Percentiles rank a stretch among this genome's conserved stretches.
Conservation (phyloP, 1,284 basidiomycete species). For the Cryptococcus sp. region DNA sequence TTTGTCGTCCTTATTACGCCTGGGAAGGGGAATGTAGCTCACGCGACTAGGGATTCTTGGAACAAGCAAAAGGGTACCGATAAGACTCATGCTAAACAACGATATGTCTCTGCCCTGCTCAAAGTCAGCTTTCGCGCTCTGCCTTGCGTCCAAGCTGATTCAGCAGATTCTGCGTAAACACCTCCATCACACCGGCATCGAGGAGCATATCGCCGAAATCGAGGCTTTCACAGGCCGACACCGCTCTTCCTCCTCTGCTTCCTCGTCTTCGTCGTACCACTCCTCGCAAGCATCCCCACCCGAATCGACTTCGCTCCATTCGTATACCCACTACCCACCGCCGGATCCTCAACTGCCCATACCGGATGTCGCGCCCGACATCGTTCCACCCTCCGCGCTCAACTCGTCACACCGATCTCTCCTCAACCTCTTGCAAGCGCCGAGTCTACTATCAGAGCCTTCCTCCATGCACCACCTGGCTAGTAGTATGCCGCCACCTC, state of each 20-base stretch:
- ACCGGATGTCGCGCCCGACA: slow-evolving; percentile 39
- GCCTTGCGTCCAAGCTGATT: neutral
- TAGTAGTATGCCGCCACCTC: neutral
- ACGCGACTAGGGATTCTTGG: slow-evolving; percentile 79
- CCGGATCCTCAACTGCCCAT: slow-evolving; percentile 38
- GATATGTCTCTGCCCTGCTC: slow-evolving; percentile 80
- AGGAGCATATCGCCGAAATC: slow-evolving; percentile 72
- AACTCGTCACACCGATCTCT: slow-evolving; percentile 35
- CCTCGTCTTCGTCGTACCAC: slow-evolving; percentile 40
- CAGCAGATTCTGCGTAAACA: slow-evolving; percentile 71
- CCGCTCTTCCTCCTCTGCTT: slow-evolving; percentile 28
- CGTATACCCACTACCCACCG: slow-evolving; percentile 20
- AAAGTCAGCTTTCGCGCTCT: slow-evolving; percentile 54
- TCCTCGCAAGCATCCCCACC: slow-evolving; percentile 37
- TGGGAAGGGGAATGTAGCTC: too few species aligned
- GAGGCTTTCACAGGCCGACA: slow-evolving; percentile 55
- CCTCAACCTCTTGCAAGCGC: slow-evolving; percentile 22
- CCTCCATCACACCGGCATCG: slow-evolving; percentile 71
- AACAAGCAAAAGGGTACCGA: slow-evolving; percentile 79
- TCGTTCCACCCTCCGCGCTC: slow-evolving; percentile 37
- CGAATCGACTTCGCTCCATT: slow-evolving; percentile 7
- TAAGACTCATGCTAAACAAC: slow-evolving; percentile 73
- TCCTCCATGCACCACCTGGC: neutral
- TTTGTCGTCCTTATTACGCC: too few species aligned
- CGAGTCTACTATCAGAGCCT: too few species aligned